Evolutionary conservation across 306 rosid genomes (phyloP).

Genomic region (barrel medic (Medicago truncatula)): DNA sequence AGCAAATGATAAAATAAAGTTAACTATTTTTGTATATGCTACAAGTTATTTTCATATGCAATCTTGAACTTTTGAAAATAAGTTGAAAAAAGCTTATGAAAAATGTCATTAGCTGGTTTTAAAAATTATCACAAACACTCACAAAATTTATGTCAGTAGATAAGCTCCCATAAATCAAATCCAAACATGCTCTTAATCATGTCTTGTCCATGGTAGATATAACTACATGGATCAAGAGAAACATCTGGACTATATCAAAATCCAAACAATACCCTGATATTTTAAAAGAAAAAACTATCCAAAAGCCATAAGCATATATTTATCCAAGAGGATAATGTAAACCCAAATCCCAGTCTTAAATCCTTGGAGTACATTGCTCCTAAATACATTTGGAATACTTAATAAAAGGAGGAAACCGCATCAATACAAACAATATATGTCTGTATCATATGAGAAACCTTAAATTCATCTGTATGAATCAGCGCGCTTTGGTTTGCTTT

Average conservation of each 20-base stretch:
- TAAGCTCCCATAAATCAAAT: no score
- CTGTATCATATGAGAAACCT: constrained; percentile 23
- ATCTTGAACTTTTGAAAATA: no score
- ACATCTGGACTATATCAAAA: background rate
- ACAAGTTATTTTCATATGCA: no score
- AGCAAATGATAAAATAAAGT: no score
- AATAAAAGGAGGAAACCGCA: background rate
- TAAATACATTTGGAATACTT: constrained; percentile 32
- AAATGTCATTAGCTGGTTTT: no score
- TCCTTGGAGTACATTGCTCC: constrained; percentile 26
- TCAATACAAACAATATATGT: constrained; percentile 32
- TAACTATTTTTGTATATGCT: no score
- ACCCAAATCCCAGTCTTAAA: constrained; percentile 16
- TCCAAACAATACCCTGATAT: constrained; percentile 22
- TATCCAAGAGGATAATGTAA: constrained; percentile 14
- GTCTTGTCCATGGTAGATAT: background rate
- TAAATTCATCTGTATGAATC: constrained; percentile 71
- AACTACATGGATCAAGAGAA: constrained; percentile 13
- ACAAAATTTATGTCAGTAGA: no score
- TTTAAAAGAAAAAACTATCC: background rate
- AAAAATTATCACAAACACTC: no score
- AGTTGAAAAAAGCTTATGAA: no score
- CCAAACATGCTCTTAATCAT: background rate
- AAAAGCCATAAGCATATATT: constrained; percentile 12
- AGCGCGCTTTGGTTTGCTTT: constrained; percentile 91